phyloP scores from a whole-genome alignment of 164 flowering plant species.

The Annona squamosa region DNA sequence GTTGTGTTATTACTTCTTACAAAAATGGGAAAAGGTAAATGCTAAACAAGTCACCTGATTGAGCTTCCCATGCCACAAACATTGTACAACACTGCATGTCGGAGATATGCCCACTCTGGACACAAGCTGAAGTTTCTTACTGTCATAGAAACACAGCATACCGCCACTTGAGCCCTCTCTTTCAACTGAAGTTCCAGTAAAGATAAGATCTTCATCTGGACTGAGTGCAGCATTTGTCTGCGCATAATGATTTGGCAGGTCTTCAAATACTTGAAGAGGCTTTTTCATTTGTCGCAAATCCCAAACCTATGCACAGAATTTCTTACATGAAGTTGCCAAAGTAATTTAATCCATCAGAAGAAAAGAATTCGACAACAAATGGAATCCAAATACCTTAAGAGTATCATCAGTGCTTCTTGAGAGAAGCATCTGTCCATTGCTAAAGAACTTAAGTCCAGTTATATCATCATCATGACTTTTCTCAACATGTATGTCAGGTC shows the following conservation, averaged over 20 bases:
- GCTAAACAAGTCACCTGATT: constrained; percentile 61
- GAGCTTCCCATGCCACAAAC: constrained; percentile 92
- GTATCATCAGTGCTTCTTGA: constrained; percentile 89
- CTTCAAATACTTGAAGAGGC: constrained; percentile 64
- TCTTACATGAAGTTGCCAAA: neutral
- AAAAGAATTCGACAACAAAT: constrained; percentile 1
- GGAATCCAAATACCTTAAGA: constrained; percentile 53
- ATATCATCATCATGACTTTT: constrained; percentile 85
- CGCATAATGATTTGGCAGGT: constrained; percentile 92
- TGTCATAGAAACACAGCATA: constrained; percentile 72
- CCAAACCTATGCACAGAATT: constrained; percentile 60
- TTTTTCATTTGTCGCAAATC: constrained; percentile 80
- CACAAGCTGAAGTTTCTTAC: constrained; percentile 74
- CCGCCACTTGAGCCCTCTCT: constrained; percentile 79
- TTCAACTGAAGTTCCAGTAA: constrained; percentile 95
- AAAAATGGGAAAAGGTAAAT: neutral
- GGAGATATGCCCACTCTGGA: constrained; percentile 93
- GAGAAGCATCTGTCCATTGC: constrained; percentile 63
- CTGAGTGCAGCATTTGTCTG: constrained; percentile 87
- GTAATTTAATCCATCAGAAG: neutral
- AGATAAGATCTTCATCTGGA: constrained; percentile 86
- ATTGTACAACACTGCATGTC: constrained; percentile 81
- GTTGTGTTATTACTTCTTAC: neutral
- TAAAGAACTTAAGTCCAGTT: constrained; percentile 75
- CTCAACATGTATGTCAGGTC: constrained; percentile 74